Base-by-base conservation (phyloP, 257 asterid genomes). In the Echium plantagineum region DNA sequence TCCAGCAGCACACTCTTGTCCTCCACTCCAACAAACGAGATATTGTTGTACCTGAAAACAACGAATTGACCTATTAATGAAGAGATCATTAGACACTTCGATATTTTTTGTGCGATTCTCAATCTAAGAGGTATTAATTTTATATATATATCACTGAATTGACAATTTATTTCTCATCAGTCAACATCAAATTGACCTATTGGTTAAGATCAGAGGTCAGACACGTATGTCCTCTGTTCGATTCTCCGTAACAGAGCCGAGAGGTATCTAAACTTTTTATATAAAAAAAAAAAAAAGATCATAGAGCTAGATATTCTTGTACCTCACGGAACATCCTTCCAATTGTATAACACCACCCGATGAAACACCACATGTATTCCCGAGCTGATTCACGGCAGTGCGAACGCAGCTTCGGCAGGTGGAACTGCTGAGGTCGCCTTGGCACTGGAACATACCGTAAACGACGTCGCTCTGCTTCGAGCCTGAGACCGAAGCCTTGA, bases 371-470 rank as follows among this genome's bases (percentile, higher is more conserved):
- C 96, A 90, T 56, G 75, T 62, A 38, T 68, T 21, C 2, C 90
- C 94, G 58, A 90, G 83, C 4, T 73, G 87, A 58, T 58, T 61
- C 57, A 87, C 87, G 0, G 94, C 94, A 17, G 9, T 31, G 49
- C 77, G 54, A 8, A 90, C 73, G 62, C 96, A 89, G 2, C 16
- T 55, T 48, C 61, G 83, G 73, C 97, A 86, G 35, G 75, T 94
- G 28, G 77, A 15, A 68, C 12, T 54, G 71, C 51, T 3, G 18
- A 84, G 81, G 81, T 87, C 95, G 21, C 95, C 94, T 15, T 94
- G 94, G 75, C 97, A 90, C 68, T 90, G 96, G 55, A 63, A 85
- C 8, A 90, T 83, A 66, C 94, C 94, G 69, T 87, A 85, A 3
- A 85, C 81, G 60, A 62, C 49, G 70, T 84, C 93, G 74, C 9